Base-by-base conservation (phyloP, 1,284 basidiomycete species). In the Moesziomyces globuligerus region DNA sequence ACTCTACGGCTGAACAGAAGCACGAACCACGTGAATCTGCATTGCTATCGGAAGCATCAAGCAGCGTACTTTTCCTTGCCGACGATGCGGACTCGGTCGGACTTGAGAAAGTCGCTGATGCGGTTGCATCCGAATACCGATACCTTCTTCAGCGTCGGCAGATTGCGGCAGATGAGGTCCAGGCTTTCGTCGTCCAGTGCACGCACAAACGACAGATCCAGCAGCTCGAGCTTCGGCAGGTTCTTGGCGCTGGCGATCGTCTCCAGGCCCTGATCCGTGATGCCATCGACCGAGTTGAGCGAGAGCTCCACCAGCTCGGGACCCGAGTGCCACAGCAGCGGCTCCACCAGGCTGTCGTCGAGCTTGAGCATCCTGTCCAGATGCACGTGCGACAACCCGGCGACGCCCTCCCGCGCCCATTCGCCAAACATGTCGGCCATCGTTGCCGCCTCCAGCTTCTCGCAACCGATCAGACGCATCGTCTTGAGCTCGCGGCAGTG, bases 181-280 rank as follows among this genome's bases (percentile, higher is more conserved):
- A 98, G 83, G 2, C 91, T 85, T 76, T 90, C 93, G 81, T 98
- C 91, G 70, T 94, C 90, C 28, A 92, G 86, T 34, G 88, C 86
- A 39, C 95, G 85, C 70, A 94, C 94, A 87, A 92, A 98, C 1
- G 93, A 90, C 7, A 96, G 82, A 77, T 98, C 92, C 32, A 98
- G 77, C 76, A 84, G 86, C 66, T 83, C 84, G 71, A 97, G 76
- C 8, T 41, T 49, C 5, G 59, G 66, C n/a, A 66, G 54, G 17
- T 62, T 66, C 36, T 55, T 58, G 15, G 77, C 74, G 34, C 62
- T 61, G 43, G 56, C 56, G 28, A 95, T 85, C 37, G 72, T 72
- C 43, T 82, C 84, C 36, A 96, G 83, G 1, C 87, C 86, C 10
- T 87, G 87, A 29, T 87, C 85, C 0, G 86, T 86, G 1, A 89